Base-by-base conservation (phyloP, 2,329 filamentous ascomycete genomes). In the Leptographium radiaticola region DNA sequence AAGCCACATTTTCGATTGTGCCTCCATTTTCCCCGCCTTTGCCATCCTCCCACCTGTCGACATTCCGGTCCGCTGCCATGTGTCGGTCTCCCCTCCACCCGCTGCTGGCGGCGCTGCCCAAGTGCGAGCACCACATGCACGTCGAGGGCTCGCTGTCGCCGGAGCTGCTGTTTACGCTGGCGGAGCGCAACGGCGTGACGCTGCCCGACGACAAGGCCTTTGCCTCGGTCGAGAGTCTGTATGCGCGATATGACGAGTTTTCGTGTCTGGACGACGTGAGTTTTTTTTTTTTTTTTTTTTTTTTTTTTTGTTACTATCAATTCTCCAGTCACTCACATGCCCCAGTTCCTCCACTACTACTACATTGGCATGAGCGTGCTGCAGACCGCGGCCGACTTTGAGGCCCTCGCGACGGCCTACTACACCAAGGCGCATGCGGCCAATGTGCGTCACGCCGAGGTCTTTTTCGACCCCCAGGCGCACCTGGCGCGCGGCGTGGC, bases 101-200 rank as follows among this genome's bases (percentile, higher is more conserved):
- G 44, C 81, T 87, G 64, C 74, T 89, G 40, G 67, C 70, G 51
- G 75, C 75, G 36, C 76, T 90, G 34, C 86, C 86, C 58, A 90
- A 90, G 72, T 87, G 83, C 68, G 87, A 91, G 66, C 86, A 89
- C 64, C 87, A 90, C 68, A 77, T 90, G 53, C 87, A 91, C 65
- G 75, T 91, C 38, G 86, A 90, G 67, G 87, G 87, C 53, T 83
- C 84, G 13, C 75, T 91, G 40, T 81, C 82, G 43, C 84, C 86
- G 1, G 70, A 75, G 53, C 73, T 89, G 42, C 78, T 89, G 57
- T 90, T 89, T 70, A 63, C 72, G 34, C 79, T 91, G 6, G 83
- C 87, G 7, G 64, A 70, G 39, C 78, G 78, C 62, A 89, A 91
- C 73, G 71, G 71, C 53, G 77, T 89, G 60, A 42, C 71, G 2